Evolutionary conservation across 23 red algal genomes (phyloP).

Genomic region (Gracilaria domingensis): DNA sequence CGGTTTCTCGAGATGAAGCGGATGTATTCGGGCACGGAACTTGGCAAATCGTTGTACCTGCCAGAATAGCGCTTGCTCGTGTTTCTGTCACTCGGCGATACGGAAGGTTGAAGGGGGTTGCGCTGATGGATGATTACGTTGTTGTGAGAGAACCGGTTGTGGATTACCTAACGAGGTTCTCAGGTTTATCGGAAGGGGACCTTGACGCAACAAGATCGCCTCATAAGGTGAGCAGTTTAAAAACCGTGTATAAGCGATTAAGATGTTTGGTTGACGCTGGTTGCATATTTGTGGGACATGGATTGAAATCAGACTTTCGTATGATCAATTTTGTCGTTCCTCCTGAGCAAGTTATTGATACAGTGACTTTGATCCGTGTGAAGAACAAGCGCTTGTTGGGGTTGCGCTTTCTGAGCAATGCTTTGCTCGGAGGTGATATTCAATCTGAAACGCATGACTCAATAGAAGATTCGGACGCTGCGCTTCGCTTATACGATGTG

Average conservation of each 20-base stretch:
- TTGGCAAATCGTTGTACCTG: conserved; percentile 74
- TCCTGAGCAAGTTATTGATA: too few species aligned
- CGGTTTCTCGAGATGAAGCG: too few species aligned
- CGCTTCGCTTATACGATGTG: too few species aligned
- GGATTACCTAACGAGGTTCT: conserved; percentile 91
- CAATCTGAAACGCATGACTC: conserved; percentile 87
- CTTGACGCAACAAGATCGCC: conserved; percentile 43
- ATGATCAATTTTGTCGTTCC: too few species aligned
- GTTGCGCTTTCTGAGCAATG: too few species aligned
- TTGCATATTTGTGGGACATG: too few species aligned
- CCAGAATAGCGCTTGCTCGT: conserved; percentile 77
- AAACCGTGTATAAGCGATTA: conserved; percentile 89
- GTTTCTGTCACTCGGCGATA: conserved; percentile 89
- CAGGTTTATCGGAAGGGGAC: conserved; percentile 75
- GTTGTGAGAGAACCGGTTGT: conserved; percentile 73
- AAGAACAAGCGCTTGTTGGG: too few species aligned
- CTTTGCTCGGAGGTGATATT: conserved; percentile 74
- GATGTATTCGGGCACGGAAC: conserved; percentile 67
- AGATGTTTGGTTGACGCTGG: conserved; percentile 65
- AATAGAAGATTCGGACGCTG: conserved; percentile 83
- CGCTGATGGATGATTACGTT: conserved; percentile 98
- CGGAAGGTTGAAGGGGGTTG: too few species aligned
- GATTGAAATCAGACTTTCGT: too few species aligned
- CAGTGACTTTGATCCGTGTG: too few species aligned
- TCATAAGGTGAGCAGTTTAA: conserved; percentile 74